phyloP scores from a whole-genome alignment of 2,329 filamentous ascomycete genomes.

The Nannizziopsis arthrosporioides region DNA sequence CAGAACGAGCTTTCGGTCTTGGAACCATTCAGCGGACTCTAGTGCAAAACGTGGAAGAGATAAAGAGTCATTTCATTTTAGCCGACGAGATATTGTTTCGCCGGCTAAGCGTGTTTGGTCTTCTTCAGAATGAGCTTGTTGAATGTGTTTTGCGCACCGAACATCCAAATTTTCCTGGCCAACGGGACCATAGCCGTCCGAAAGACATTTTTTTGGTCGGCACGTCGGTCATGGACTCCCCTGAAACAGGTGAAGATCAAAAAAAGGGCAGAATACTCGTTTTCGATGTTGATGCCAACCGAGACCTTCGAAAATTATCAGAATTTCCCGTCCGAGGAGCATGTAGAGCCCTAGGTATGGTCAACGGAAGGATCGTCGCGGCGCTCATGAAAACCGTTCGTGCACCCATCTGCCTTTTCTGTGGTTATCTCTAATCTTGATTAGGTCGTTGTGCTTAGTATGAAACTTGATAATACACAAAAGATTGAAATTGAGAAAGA shows the following conservation, averaged over 20 bases:
- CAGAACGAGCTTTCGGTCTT: constrained; percentile 69
- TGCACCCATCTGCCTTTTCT: constrained; percentile 6
- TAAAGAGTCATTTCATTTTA: constrained; percentile 71
- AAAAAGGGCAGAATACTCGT: constrained; percentile 70
- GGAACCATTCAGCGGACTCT: constrained; percentile 72
- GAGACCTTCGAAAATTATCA: constrained; percentile 59
- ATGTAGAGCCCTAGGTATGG: constrained; percentile 64
- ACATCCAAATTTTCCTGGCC: constrained; percentile 49
- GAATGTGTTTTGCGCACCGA: constrained; percentile 73
- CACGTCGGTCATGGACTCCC: constrained; percentile 56
- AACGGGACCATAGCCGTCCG: constrained; percentile 39
- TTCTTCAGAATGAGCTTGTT: constrained; percentile 62
- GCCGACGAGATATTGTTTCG: constrained; percentile 85
- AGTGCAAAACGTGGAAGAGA: constrained; percentile 56
- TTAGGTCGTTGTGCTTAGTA: constrained; percentile 48
- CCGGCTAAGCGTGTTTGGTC: constrained; percentile 56
- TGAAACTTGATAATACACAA: constrained; percentile 29
- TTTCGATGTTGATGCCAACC: constrained; percentile 61
- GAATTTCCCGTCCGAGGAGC: constrained; percentile 63
- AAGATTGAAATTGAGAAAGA: constrained; percentile 51
- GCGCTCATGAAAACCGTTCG: constrained; percentile 77
- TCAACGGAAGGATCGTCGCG: constrained; percentile 68
- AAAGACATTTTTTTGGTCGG: constrained; percentile 80
- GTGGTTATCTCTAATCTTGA: background rate
- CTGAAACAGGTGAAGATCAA: constrained; percentile 42